phyloP scores from a whole-genome alignment of 768 basidiomycete genomes.

The Lactarius tabidus region DNA sequence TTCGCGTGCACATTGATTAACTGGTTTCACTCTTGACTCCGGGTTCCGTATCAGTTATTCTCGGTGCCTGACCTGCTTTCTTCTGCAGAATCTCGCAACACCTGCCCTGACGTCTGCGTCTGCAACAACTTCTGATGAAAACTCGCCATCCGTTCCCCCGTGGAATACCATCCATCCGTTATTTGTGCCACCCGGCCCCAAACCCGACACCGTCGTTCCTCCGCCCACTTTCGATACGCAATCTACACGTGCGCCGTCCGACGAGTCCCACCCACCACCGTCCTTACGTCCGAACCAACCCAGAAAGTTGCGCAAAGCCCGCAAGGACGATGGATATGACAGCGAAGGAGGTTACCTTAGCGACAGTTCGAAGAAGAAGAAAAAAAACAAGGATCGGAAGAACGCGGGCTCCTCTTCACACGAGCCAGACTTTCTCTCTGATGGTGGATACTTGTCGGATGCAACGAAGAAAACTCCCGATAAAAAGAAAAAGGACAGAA shows the following conservation, averaged over 20 bases:
- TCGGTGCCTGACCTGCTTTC: slow-evolving; percentile 7
- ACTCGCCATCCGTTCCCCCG: slow-evolving; percentile 32
- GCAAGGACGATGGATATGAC: slow-evolving; percentile 29
- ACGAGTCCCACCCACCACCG: neutral
- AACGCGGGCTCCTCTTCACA: slow-evolving; percentile 23
- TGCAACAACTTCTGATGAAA: slow-evolving; percentile 43
- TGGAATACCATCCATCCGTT: slow-evolving; percentile 14
- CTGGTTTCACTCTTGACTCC: too few species aligned
- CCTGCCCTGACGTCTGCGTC: slow-evolving; percentile 41
- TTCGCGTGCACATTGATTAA: neutral
- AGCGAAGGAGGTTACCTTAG: slow-evolving; percentile 34
- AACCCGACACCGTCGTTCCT: neutral
- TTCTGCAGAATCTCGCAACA: slow-evolving; percentile 27
- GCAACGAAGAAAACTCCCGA: slow-evolving; percentile 14
- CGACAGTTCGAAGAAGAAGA: slow-evolving; percentile 31
- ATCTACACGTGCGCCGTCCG: neutral
- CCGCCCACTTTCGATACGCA: neutral
- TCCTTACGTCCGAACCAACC: slow-evolving; percentile 23
- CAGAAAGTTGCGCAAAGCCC: slow-evolving; percentile 29
- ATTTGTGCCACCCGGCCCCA: neutral
- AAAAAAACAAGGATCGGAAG: slow-evolving; percentile 27
- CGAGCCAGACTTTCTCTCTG: slow-evolving; percentile 33
- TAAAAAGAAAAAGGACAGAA: slow-evolving; percentile 25
- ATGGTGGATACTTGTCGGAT: slow-evolving; percentile 31
- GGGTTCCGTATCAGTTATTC: neutral